Conservation (phyloP, 78 protist genomes). For the Chrysochromulina tobinii region DNA sequence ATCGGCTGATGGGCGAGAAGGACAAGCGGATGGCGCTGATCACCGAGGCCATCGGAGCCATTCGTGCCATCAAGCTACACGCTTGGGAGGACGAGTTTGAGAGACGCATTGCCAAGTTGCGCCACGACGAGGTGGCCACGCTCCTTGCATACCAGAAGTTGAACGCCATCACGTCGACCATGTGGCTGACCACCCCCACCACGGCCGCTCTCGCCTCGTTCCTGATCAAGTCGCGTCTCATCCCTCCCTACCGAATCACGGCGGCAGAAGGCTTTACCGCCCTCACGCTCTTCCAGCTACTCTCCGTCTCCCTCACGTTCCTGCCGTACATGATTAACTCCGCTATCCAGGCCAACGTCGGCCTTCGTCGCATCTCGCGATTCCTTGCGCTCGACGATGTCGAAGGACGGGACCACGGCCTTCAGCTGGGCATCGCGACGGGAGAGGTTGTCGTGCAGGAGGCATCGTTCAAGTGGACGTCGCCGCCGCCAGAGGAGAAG, state of each 20-base stretch:
- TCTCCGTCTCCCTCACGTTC: background rate
- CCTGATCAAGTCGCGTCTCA: background rate
- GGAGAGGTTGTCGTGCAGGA: too few relatives aligned
- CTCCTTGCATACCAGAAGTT: too few relatives aligned
- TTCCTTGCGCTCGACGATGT: background rate
- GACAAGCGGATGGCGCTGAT: slow-evolving; percentile 12
- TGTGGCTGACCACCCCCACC: background rate
- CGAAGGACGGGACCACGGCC: background rate
- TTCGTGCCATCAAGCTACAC: slow-evolving; percentile 48
- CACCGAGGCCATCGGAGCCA: slow-evolving; percentile 58
- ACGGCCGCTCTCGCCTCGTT: background rate
- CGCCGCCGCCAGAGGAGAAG: too few relatives aligned
- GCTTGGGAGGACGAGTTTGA: slow-evolving; percentile 2
- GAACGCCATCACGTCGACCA: background rate
- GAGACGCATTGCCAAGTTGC: background rate
- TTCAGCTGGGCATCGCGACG: too few relatives aligned
- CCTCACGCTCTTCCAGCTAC: slow-evolving; percentile 22
- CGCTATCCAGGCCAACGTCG: background rate
- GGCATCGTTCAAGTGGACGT: too few relatives aligned
- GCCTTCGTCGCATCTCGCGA: background rate
- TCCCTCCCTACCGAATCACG: slow-evolving; percentile 34
- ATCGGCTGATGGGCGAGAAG: background rate
- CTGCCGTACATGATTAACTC: background rate
- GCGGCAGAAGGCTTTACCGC: slow-evolving; percentile 48
- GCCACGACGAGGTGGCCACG: background rate